These are phyloP conservation scores for Astrephomene gubernaculifera DNA, from an alignment of 139 green algal species.

Conservation along the genomic window DNA sequence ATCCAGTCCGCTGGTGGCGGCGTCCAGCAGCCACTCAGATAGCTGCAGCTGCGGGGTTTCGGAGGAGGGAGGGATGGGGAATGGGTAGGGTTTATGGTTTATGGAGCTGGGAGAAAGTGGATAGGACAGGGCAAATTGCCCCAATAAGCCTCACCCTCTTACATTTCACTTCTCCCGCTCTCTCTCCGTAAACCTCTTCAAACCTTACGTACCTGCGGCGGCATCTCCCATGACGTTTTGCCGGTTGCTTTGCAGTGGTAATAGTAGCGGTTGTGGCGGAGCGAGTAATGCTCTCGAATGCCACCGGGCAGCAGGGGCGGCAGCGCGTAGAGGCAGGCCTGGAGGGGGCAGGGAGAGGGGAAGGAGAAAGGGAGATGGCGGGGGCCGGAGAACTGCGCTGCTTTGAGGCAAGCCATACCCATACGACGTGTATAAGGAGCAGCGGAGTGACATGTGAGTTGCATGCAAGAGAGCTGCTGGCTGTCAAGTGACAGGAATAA, in stretches of 20 bases:
- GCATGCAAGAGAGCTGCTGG: too few species aligned
- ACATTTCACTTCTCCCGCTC: background rate
- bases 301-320: background rate
- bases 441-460: too few species aligned
- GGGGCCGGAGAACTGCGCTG: background rate
- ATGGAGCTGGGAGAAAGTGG: too few species aligned
- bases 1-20: conserved; percentile 10
- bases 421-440: too few species aligned
- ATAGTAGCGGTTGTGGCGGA: conserved; percentile 41
- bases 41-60: conserved; percentile 28
- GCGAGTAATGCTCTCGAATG: conserved; percentile 20
- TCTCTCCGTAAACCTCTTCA: background rate
- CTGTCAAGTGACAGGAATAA: too few species aligned
- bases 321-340: conserved; percentile 18
- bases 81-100: background rate
- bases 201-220: background rate
- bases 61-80: background rate
- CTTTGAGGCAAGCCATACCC: too few species aligned
- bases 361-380: background rate
- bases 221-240: conserved; percentile 17
- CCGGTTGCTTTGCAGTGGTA: background rate
- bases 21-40: conserved; percentile 40
- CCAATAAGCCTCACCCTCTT: too few species aligned
- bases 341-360: background rate
- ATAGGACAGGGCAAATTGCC: too few species aligned